Conservation (phyloP, 2,329 filamentous ascomycete genomes). For the Neurospora sp. region DNA sequence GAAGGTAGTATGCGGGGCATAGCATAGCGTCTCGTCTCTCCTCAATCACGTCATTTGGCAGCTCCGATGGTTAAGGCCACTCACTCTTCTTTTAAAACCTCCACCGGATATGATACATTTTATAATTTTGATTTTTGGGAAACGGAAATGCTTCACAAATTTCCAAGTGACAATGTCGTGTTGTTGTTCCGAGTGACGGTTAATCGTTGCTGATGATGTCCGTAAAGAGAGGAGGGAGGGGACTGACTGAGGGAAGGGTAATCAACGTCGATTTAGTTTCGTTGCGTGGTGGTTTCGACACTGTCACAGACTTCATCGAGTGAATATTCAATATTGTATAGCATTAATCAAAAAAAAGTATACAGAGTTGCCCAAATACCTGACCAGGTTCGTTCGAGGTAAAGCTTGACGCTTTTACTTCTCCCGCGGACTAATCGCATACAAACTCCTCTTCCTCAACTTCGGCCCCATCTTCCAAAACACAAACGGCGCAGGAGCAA, state of each 20-base stretch:
- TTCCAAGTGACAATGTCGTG: neutral
- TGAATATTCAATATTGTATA: neutral
- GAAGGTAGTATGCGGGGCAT: neutral
- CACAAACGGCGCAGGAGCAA: constrained; percentile 26
- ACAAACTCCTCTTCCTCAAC: constrained; percentile 13
- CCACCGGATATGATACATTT: neutral
- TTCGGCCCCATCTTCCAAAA: constrained; percentile 23
- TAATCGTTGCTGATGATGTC: neutral
- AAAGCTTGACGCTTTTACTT: neutral
- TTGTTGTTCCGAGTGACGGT: neutral
- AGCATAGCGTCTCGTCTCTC: neutral
- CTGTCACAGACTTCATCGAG: neutral
- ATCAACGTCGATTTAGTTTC: neutral
- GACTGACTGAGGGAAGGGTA: neutral
- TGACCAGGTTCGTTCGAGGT: neutral
- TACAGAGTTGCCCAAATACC: neutral
- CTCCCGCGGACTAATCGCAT: constrained; percentile 3
- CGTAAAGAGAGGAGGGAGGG: neutral
- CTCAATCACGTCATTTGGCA: neutral
- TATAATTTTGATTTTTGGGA: neutral
- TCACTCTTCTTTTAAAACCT: neutral
- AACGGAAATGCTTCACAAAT: neutral
- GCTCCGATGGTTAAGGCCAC: neutral
- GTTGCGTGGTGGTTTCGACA: neutral
- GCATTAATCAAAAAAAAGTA: neutral